Conservation (phyloP, 179 eudicot genomes). For the Beta macrorhiza region DNA sequence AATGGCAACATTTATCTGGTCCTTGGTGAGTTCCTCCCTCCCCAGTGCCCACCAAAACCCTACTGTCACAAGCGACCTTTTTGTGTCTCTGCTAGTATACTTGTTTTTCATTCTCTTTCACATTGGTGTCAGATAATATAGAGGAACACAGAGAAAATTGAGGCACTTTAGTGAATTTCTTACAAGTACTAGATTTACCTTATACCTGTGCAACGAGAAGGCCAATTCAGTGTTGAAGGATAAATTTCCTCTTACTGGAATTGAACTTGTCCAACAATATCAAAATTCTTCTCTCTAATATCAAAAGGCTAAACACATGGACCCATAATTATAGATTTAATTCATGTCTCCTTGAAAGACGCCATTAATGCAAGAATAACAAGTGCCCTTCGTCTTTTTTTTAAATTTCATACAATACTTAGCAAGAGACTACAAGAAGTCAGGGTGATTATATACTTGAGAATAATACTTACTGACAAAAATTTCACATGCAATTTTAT, state of each 20-base stretch:
- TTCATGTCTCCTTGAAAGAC: not conserved
- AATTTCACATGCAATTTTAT: not conserved
- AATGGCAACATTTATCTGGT: constrained; percentile 54
- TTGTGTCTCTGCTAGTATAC: not conserved
- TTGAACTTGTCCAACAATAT: not conserved
- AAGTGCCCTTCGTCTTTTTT: not conserved
- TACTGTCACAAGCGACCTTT: not conserved
- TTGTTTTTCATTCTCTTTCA: not conserved
- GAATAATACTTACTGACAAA: not conserved
- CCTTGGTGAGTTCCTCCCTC: constrained; percentile 38
- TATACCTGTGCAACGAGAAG: not conserved
- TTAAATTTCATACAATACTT: not conserved
- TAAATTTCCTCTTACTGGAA: not conserved
- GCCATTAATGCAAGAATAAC: not conserved
- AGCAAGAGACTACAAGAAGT: not conserved
- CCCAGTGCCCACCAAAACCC: not conserved
- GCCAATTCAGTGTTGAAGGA: not conserved
- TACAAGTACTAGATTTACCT: not conserved
- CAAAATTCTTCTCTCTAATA: not conserved
- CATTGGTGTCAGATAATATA: not conserved
- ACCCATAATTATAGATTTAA: not conserved
- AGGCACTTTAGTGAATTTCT: not conserved
- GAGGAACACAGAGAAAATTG: not conserved
- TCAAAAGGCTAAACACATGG: not conserved
- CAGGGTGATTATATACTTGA: not conserved